phyloP scores from a whole-genome alignment of 2,329 filamentous ascomycete genomes.

The Didymosphaeria variabile region DNA sequence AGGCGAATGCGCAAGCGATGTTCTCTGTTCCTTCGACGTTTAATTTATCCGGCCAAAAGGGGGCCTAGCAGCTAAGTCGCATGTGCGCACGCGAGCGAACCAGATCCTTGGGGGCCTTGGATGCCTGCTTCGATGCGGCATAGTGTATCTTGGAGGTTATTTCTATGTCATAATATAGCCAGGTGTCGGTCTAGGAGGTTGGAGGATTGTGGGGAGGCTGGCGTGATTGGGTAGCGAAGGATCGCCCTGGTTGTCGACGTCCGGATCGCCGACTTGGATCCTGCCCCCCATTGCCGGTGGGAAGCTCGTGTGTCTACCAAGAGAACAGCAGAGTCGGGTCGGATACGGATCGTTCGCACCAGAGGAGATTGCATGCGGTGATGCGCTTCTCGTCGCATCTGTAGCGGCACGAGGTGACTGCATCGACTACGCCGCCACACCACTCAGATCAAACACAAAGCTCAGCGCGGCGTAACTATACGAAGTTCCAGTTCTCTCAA shows the following conservation, averaged over 20 bases:
- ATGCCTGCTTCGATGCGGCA: not conserved
- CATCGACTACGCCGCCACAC: slow-evolving; percentile 4
- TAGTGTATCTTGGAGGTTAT: not conserved
- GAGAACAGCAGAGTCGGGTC: not conserved
- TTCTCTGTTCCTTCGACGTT: slow-evolving; percentile 13
- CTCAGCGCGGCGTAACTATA: slow-evolving; percentile 10
- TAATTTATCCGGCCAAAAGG: slow-evolving; percentile 15
- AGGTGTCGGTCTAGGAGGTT: not conserved
- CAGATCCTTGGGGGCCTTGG: not conserved
- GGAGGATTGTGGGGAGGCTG: slow-evolving; percentile 5
- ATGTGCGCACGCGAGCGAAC: slow-evolving; percentile 15
- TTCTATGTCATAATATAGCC: slow-evolving; percentile 6
- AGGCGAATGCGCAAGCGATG: not conserved
- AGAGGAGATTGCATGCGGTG: not conserved
- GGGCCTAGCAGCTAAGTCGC: slow-evolving; percentile 4
- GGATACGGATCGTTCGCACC: not conserved
- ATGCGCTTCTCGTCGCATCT: not conserved
- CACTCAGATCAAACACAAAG: not conserved
- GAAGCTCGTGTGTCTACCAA: not conserved
- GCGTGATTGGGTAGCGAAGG: not conserved
- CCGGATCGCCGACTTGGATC: slow-evolving; percentile 13
- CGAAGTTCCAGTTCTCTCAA: not conserved
- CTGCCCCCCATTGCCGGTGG: slow-evolving; percentile 10
- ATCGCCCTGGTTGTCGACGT: not conserved
- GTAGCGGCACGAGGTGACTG: slow-evolving; percentile 1